phyloP scores from a whole-genome alignment of 2,329 filamentous ascomycete genomes.

The Fusarium equiseti region DNA sequence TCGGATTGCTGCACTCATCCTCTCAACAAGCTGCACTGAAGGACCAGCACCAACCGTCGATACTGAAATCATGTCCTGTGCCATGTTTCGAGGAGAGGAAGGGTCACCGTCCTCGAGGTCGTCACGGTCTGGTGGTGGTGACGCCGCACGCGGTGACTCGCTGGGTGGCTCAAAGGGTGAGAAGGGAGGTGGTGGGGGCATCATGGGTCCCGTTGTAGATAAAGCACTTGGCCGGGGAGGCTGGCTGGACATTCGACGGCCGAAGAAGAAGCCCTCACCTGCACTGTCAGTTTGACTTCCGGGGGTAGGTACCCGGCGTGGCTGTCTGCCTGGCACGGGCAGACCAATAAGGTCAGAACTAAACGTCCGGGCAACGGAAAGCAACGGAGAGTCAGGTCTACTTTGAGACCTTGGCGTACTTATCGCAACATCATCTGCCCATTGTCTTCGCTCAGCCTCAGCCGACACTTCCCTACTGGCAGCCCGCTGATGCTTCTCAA shows the following conservation, averaged over 20 bases:
- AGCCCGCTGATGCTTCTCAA: constrained; percentile 61
- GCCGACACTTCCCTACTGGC: constrained; percentile 50
- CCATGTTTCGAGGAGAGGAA: constrained; percentile 74
- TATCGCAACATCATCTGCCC: constrained; percentile 64
- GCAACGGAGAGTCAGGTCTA: constrained; percentile 66
- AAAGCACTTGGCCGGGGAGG: constrained; percentile 59
- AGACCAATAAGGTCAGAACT: constrained; percentile 67
- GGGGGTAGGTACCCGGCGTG: constrained; percentile 55
- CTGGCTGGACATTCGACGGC: constrained; percentile 65
- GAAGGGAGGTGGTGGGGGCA: constrained; percentile 56
- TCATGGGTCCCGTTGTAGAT: constrained; percentile 54
- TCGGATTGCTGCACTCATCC: constrained; percentile 93
- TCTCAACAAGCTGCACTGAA: constrained; percentile 93
- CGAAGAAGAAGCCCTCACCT: constrained; percentile 55
- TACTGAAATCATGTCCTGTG: constrained; percentile 87
- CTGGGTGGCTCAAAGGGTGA: constrained; percentile 59
- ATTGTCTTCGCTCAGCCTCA: constrained; percentile 60
- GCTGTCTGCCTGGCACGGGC: constrained; percentile 53
- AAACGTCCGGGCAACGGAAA: constrained; percentile 64
- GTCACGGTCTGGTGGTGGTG: constrained; percentile 60
- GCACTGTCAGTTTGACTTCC: constrained; percentile 61
- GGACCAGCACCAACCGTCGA: constrained; percentile 92
- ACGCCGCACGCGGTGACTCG: constrained; percentile 54
- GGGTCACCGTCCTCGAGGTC: constrained; percentile 60
- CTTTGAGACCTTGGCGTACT: constrained; percentile 60